phyloP scores from a whole-genome alignment of 257 asterid species.

The Solanum clarkiae region DNA sequence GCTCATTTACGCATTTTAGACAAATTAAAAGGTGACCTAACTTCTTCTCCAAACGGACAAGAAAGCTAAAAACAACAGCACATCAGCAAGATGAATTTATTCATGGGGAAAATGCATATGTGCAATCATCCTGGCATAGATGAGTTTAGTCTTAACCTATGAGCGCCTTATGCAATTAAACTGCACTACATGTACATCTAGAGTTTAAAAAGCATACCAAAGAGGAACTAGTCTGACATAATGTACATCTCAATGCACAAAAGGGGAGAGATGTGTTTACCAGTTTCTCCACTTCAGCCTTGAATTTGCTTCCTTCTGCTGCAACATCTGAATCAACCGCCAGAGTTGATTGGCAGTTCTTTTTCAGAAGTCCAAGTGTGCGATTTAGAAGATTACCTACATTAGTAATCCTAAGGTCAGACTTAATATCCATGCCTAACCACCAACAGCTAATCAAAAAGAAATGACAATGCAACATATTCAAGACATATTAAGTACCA shows the following conservation, averaged over 20 bases:
- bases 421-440: background rate
- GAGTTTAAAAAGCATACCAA: background rate
- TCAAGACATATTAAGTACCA: constrained; percentile 31
- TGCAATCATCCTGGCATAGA: background rate
- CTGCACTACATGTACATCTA: background rate
- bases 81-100: background rate
- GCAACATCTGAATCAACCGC: constrained; percentile 63
- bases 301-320: constrained; percentile 61
- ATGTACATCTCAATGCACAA: background rate
- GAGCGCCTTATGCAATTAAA: background rate
- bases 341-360: constrained; percentile 75
- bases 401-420: background rate
- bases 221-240: background rate
- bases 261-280: constrained; percentile 19
- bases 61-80: background rate
- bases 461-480: background rate
- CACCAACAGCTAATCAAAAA: background rate
- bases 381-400: constrained; percentile 97
- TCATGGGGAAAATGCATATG: background rate
- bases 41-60: background rate
- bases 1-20: background rate
- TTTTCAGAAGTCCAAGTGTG: constrained; percentile 83
- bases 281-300: constrained; percentile 69
- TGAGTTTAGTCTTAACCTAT: background rate
- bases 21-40: background rate